Evolutionary conservation across 2,329 filamentous ascomycete genomes (phyloP).

Genomic region (Alternaria sp.): DNA sequence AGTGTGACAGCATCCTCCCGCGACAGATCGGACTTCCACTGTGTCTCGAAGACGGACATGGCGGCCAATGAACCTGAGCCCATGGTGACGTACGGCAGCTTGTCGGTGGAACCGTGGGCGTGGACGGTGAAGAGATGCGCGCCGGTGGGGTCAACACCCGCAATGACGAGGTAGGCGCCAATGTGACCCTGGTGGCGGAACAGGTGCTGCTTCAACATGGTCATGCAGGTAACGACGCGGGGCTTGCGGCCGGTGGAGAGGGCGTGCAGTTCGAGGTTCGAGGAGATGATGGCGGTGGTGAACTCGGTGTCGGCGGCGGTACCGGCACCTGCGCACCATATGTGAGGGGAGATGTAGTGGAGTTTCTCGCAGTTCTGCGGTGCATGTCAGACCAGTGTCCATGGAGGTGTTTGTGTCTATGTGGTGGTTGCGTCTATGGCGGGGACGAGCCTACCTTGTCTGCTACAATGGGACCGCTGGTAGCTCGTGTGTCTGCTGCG

Average conservation of each 20-base stretch:
- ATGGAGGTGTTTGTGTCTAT: background rate
- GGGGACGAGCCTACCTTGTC: conserved; percentile 72
- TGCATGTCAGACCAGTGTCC: conserved; percentile 13
- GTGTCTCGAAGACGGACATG: conserved; percentile 97
- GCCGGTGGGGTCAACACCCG: conserved; percentile 94
- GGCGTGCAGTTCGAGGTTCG: conserved; percentile 95
- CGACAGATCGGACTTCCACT: conserved; percentile 82
- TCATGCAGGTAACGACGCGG: conserved; percentile 99
- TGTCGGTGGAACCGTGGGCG: conserved; percentile 97
- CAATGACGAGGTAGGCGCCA: conserved; percentile 95
- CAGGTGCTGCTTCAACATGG: conserved; percentile 98
- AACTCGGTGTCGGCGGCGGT: conserved; percentile 99
- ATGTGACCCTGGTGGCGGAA: conserved; percentile 99
- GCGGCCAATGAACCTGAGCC: conserved; percentile 93
- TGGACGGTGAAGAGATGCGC: conserved; percentile 97
- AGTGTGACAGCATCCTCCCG: conserved; percentile 83
- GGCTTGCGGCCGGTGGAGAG: conserved; percentile 96
- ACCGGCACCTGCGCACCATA: conserved; percentile 98
- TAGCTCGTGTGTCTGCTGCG: conserved; percentile 96
- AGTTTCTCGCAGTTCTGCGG: conserved; percentile 96
- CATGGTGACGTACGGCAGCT: conserved; percentile 99
- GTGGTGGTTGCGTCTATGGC: background rate
- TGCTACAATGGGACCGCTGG: conserved; percentile 95
- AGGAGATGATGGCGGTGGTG: conserved; percentile 97
- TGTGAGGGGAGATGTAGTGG: conserved; percentile 97